Evolutionary conservation across 352 stramenopile species (phyloP).

Genomic region (Saprolegnia diclina): DNA sequence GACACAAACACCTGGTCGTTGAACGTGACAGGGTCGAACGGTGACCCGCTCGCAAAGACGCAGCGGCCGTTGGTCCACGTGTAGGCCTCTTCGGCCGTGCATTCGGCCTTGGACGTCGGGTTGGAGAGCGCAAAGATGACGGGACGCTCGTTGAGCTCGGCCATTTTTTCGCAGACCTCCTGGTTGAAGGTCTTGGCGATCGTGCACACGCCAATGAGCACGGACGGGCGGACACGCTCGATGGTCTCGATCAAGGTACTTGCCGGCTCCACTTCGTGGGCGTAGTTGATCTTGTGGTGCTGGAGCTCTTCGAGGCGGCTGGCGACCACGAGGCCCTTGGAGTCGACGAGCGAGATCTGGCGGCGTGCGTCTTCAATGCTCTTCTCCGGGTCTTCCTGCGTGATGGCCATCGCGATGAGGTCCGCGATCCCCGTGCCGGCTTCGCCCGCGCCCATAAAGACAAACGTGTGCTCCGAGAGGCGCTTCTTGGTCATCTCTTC

Average conservation of each 20-base stretch:
- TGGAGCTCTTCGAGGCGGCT: conserved; percentile 71
- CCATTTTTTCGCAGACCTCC: conserved; percentile 80
- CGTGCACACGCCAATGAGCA: conserved; percentile 93
- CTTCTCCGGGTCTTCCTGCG: conserved; percentile 73
- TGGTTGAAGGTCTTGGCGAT: conserved; percentile 88
- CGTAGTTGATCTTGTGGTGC: conserved; percentile 88
- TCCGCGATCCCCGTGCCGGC: conserved; percentile 94
- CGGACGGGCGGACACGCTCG: conserved; percentile 86
- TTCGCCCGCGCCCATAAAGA: conserved; percentile 93
- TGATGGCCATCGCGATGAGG: conserved; percentile 88
- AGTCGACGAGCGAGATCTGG: conserved; percentile 91
- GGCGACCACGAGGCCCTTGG: conserved; percentile 78
- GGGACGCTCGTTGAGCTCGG: conserved; percentile 41
- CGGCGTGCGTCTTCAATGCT: conserved; percentile 82
- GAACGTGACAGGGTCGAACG: conserved; percentile 92
- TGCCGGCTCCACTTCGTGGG: conserved; percentile 66
- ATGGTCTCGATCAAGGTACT: conserved; percentile 68
- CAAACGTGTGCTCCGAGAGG: conserved; percentile 91
- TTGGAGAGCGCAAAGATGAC: conserved; percentile 89
- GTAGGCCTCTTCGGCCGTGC: conserved; percentile 82
- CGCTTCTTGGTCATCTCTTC: conserved; percentile 63
- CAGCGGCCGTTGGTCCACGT: conserved; percentile 74
- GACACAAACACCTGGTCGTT: conserved; percentile 81
- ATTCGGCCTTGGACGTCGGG: conserved; percentile 81
- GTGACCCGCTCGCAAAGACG: conserved; percentile 90